Conservation (phyloP, 192 early-diverging fungal genomes). For the Linnemannia elongata region DNA sequence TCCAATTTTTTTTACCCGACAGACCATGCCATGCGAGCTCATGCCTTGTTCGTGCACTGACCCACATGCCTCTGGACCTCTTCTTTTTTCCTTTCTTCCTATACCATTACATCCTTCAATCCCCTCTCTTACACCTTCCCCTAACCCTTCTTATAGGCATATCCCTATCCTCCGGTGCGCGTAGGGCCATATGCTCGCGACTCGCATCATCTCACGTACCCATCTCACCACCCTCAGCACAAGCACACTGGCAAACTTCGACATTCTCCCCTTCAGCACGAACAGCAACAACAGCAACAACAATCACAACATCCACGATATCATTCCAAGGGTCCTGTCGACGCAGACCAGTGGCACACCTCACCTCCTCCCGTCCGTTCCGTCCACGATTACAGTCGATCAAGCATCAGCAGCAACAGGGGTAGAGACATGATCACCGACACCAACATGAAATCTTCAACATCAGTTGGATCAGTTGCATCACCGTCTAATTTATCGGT, state of each 20-base stretch:
- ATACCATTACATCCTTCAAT: neutral
- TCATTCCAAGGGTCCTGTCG: neutral
- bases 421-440: neutral
- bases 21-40: neutral
- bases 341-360: neutral
- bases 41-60: neutral
- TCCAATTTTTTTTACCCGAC: neutral
- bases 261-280: neutral
- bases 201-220: neutral
- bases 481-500: neutral
- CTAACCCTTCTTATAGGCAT: neutral
- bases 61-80: neutral
- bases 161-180: neutral
- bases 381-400: too few species aligned
- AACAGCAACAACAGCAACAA: slow-evolving; percentile 1
- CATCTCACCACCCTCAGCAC: slow-evolving; percentile 1
- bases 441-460: neutral
- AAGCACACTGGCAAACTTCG: neutral
- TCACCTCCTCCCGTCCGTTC: neutral
- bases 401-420: neutral
- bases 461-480: neutral
- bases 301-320: neutral
- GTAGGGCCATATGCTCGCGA: neutral
- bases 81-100: neutral
- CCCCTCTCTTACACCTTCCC: neutral